Evolutionary conservation across 148 eudicot species (phyloP), one percentile per base, ranked within the genome.

Genomic region (Rheum nobile): DNA sequence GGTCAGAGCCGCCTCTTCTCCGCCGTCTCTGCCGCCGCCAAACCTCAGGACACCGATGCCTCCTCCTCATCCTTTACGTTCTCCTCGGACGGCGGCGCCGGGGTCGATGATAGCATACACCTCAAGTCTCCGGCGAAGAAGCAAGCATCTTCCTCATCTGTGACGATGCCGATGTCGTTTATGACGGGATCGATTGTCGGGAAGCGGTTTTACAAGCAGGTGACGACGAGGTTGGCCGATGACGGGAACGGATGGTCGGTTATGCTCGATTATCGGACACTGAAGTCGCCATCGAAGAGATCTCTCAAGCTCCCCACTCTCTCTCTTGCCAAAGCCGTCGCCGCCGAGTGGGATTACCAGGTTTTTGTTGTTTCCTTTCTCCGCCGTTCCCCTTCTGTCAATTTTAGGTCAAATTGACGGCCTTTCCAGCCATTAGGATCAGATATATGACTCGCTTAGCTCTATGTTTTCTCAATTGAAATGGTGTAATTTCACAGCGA

Each of bases 321-420:
- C 1, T 77, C 82, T 77, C 91, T 94, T 38, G 98, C 98, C 68
- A 82, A 79, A 31, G 95, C 93, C 21, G 85, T 94, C 78, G 98
- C 98, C 47, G 98, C 92, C 67, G 98, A 93, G 74, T 93, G 98
- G 97, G 95, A 91, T 46, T 91, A 80, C 78, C 98, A 91, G 97
- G 95, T 89, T 16, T 29, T 37, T 21, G 24, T 68, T 38, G 9
- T n/a, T 67, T 67, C 29, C n/a, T 17, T 1, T 67, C 35, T 67
- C n/a, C 4, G 34, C 22, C 38, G 12, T 67, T 19, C 29, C 10
- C 12, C 10, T 24, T 59, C 26, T 59, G 7, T 21, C 6, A 21
- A 10, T 26, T 59, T 1, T 26, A 22, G 63, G 63, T 55, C 31
- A 55, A 22, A 55, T 55, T 24, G 63, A 19, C 13, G 21, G 24